A percentile compares a stretch with the other conserved stretches of the same genome.
Conservation (phyloP, 1,284 basidiomycete species). For the Tilletia horrida region DNA sequence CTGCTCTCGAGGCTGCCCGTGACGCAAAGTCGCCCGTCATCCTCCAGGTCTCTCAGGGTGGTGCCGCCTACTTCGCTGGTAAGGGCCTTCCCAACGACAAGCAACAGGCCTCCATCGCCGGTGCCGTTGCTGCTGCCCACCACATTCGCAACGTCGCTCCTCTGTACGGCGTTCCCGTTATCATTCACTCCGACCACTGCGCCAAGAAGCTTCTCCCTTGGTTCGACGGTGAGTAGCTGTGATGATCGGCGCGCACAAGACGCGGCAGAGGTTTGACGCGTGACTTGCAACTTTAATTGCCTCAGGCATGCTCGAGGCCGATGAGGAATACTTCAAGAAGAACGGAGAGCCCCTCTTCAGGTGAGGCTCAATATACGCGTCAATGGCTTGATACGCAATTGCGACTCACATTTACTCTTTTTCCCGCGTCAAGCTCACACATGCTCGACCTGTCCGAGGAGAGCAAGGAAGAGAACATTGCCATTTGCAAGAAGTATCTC, state of each 20-base stretch:
- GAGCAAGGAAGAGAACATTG: slow-evolving; percentile 95
- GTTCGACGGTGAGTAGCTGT: slow-evolving; percentile 72
- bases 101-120: slow-evolving; percentile 91
- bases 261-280: background rate
- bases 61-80: slow-evolving; percentile 88
- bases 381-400: too few species aligned
- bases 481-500: slow-evolving; percentile 89
- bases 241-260: background rate
- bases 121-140: slow-evolving; percentile 86
- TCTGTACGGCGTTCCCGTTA: slow-evolving; percentile 66
- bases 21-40: slow-evolving; percentile 97
- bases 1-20: slow-evolving; percentile 54
- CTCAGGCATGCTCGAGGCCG: slow-evolving; percentile 83
- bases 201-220: slow-evolving; percentile 97
- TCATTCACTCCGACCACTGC: slow-evolving; percentile 98
- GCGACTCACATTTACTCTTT: background rate
- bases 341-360: slow-evolving; percentile 91
- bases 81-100: slow-evolving; percentile 93
- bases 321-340: slow-evolving; percentile 85
- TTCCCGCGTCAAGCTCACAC: slow-evolving; percentile 65
- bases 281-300: too few species aligned
- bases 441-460: slow-evolving; percentile 99
- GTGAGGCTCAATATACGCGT: slow-evolving; percentile 36
- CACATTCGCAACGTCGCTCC: slow-evolving; percentile 81
- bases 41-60: slow-evolving; percentile 94